Percentiles rank a stretch among this genome's conserved stretches.
These are phyloP conservation scores for Phytophthora pseudosyringae DNA, from an alignment of 352 stramenopile species.

Conservation along the genomic window DNA sequence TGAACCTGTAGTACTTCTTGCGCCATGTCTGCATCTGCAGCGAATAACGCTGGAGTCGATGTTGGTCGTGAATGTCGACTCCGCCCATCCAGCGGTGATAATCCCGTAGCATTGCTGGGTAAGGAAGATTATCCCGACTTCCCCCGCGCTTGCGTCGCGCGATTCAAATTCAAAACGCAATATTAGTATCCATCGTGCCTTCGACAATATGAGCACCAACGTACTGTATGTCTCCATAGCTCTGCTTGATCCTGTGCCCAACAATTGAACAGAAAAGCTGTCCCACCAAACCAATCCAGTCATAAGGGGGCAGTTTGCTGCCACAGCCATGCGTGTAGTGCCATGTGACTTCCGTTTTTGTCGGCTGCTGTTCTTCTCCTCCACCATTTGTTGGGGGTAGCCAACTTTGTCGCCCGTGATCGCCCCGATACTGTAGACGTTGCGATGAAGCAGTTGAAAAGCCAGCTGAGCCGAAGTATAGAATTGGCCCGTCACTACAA, in stretches of 20 bases:
- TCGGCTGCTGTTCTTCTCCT: slow-evolving; percentile 9
- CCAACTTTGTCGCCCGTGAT: background rate
- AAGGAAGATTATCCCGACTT: background rate
- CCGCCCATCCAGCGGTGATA: slow-evolving; percentile 14
- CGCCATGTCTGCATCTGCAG: slow-evolving; percentile 16
- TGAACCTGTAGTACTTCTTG: slow-evolving; percentile 29
- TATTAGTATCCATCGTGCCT: too few relatives aligned
- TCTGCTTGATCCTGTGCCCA: slow-evolving; percentile 3
- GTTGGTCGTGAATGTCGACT: slow-evolving; percentile 16
- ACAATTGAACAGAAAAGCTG: slow-evolving; percentile 12
- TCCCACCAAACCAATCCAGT: slow-evolving; percentile 10
- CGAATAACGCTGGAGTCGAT: slow-evolving; percentile 19
- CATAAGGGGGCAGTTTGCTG: slow-evolving; percentile 4
- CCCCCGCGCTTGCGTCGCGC: background rate
- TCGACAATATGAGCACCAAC: background rate
- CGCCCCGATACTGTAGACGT: slow-evolving; percentile 13
- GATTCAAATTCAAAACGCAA: background rate
- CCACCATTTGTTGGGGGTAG: background rate
- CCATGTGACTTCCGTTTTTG: background rate
- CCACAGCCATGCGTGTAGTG: background rate
- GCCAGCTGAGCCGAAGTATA: slow-evolving; percentile 12
- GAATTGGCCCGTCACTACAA: slow-evolving; percentile 9
- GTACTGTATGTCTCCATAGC: slow-evolving; percentile 5
- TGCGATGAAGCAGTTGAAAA: slow-evolving; percentile 10
- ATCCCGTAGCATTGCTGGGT: background rate